phyloP scores from a whole-genome alignment of 345 rosid species.

The Punica granatum region DNA sequence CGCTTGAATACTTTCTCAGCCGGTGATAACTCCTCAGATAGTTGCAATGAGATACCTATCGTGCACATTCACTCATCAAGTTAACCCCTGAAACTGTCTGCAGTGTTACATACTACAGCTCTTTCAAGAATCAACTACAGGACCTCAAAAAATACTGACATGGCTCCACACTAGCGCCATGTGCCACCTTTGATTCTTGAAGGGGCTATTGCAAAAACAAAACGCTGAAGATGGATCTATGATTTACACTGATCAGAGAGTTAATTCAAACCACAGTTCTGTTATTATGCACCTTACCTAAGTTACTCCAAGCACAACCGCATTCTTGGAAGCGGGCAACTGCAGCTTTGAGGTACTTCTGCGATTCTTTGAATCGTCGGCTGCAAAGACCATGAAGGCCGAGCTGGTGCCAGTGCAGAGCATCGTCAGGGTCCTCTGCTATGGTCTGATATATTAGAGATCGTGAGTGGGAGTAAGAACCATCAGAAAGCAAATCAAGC shows the following conservation, averaged over 20 bases:
- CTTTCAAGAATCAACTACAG: not conserved
- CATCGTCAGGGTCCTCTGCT: slow-evolving; percentile 87
- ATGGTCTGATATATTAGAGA: slow-evolving; percentile 35
- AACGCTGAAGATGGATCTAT: not conserved
- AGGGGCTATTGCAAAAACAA: not conserved
- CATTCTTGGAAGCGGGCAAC: slow-evolving; percentile 51
- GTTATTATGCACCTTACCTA: slow-evolving; percentile 36
- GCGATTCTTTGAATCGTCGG: slow-evolving; percentile 64
- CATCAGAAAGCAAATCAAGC: not conserved
- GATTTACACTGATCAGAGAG: not conserved
- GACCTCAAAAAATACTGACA: not conserved
- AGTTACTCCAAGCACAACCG: slow-evolving; percentile 85
- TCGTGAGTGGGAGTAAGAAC: not conserved
- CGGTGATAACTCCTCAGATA: slow-evolving; percentile 55
- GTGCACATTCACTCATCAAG: not conserved
- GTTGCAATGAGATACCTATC: slow-evolving; percentile 71
- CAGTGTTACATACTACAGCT: not conserved
- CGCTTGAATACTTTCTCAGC: slow-evolving; percentile 62
- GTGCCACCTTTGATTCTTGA: not conserved
- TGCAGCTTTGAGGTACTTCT: slow-evolving; percentile 83
- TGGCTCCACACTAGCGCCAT: not conserved
- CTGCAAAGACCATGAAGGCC: slow-evolving; percentile 85
- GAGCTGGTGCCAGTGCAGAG: slow-evolving; percentile 86
- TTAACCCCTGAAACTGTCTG: not conserved
- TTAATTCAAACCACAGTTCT: not conserved